Evolutionary conservation across 2,329 filamentous ascomycete species (phyloP).

Genomic region (Clarireedia monteithiana): DNA sequence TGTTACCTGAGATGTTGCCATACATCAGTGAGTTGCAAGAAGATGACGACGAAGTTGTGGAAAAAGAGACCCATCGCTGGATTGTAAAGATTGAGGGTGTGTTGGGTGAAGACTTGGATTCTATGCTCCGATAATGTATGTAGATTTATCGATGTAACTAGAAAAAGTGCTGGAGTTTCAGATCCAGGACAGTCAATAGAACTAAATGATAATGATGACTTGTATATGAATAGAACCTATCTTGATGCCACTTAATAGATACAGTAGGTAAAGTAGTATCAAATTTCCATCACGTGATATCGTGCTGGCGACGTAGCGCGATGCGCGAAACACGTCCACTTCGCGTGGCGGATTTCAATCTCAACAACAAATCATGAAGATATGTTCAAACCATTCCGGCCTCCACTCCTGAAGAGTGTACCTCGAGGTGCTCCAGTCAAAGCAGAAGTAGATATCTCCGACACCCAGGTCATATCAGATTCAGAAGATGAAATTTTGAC

Average conservation of each 20-base stretch:
- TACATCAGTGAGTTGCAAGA: slow-evolving; percentile 94
- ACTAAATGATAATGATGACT: neutral
- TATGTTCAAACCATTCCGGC: slow-evolving; percentile 30
- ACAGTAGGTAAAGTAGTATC: neutral
- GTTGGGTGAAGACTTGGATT: slow-evolving; percentile 82
- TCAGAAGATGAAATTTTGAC: slow-evolving; percentile 13
- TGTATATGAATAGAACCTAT: too few relatives aligned
- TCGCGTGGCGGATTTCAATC: neutral
- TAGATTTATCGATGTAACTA: neutral
- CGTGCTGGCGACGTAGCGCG: too few relatives aligned
- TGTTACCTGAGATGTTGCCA: slow-evolving; percentile 92
- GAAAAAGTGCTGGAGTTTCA: slow-evolving; percentile 2
- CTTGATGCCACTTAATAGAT: neutral
- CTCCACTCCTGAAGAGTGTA: slow-evolving; percentile 21
- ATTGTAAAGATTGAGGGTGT: slow-evolving; percentile 84
- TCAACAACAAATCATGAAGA: neutral
- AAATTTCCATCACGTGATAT: too few relatives aligned
- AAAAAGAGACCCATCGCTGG: slow-evolving; percentile 83
- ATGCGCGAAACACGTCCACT: neutral
- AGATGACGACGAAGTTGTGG: slow-evolving; percentile 90
- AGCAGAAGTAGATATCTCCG: slow-evolving; percentile 14
- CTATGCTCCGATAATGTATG: slow-evolving; percentile 69
- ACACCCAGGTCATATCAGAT: slow-evolving; percentile 6
- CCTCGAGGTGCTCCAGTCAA: slow-evolving; percentile 13
- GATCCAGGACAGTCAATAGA: neutral